These are phyloP conservation scores for Raffaelea albimanens DNA, from an alignment of 2,329 filamentous ascomycete genomes.

Conservation along the genomic window DNA sequence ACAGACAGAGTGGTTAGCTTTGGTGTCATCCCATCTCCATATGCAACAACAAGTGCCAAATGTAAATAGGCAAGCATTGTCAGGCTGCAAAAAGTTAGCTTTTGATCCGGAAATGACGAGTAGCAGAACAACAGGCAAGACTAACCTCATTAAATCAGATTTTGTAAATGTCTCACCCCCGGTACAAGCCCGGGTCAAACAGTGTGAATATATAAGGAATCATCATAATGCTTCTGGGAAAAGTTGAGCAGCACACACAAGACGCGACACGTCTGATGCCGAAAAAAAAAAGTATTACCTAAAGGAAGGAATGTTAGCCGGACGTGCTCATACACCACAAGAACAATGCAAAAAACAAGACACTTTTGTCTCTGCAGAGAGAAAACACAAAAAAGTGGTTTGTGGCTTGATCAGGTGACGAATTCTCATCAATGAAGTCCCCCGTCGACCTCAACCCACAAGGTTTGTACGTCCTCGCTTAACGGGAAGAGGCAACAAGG, in stretches of 20 bases:
- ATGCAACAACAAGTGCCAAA: too few relatives aligned
- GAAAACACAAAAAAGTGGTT: conserved; percentile 11
- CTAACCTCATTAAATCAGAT: conserved; percentile 44
- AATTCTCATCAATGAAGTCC: conserved; percentile 55
- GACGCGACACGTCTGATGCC: background rate
- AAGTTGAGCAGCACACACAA: conserved; percentile 3
- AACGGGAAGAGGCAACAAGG: conserved; percentile 32
- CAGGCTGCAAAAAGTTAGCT: conserved; percentile 14
- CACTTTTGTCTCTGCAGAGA: conserved; percentile 12
- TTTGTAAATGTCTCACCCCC: conserved; percentile 40
- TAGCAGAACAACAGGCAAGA: background rate
- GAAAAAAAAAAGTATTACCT: conserved; percentile 18
- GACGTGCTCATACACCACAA: too few relatives aligned
- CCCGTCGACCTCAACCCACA: conserved; percentile 38
- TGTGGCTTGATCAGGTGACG: conserved; percentile 45
- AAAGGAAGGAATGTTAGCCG: too few relatives aligned
- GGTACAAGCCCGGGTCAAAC: conserved; percentile 40
- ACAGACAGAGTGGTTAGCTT: conserved; percentile 5
- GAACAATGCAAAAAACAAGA: too few relatives aligned
- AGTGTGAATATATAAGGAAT: conserved; percentile 53
- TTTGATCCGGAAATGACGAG: background rate
- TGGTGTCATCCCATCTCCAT: background rate
- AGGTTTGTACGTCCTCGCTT: conserved; percentile 54
- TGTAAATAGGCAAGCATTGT: conserved; percentile 11
- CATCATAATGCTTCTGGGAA: conserved; percentile 32